Base-by-base conservation (phyloP, 345 rosid species). In the Camelina sativa region DNA sequence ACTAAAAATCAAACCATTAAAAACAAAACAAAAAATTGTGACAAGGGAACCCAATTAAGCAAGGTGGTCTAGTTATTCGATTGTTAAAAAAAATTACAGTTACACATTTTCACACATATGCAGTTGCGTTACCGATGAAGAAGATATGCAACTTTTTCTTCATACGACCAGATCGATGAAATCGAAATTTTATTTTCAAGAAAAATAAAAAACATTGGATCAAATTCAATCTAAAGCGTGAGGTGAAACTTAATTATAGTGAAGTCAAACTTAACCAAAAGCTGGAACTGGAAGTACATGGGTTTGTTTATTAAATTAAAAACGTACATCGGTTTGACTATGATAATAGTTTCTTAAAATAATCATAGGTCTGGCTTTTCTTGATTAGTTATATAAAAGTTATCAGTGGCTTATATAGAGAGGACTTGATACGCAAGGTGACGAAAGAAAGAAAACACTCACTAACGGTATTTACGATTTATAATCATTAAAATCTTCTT, bases 281-380 rank as follows among this genome's bases (percentile, higher is more conserved):
- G 30, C 59, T 37, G 40, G 40, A 60, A 22, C 2, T 58, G 40
- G 41, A 61, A 50, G 52, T 53, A 40, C 43, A 10, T 40, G 11
- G 43, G 43, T 40, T 40, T 40, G 13, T 40, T 40, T 40, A 40
- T 38, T 0, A 10, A 10, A 6, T 6, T 32, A 7, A 9, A 38
- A 10, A 40, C 43, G 43, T 40, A 53, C 63, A 43, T 72, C 54
- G 25, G 62, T 53, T 72, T 63, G 76, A 72, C 55, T 62, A 52
- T 7, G 44, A 72, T 16, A 17, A 25, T 1, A 13, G 15, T 52
- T 62, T 13, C 32, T 50, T 53, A 32, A 28, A 41, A 53, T 25
- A 54, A 73, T 10, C 30, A 30, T 73, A 23, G 34, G n/a, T 28
- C 34, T 40, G 28, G 35, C 60, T 43, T 53, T 63, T 41, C 56